Percentiles rank a stretch among this genome's conserved stretches.
phyloP scores from a whole-genome alignment of 1,284 basidiomycete species.

The Tranzscheliella williamsii region DNA sequence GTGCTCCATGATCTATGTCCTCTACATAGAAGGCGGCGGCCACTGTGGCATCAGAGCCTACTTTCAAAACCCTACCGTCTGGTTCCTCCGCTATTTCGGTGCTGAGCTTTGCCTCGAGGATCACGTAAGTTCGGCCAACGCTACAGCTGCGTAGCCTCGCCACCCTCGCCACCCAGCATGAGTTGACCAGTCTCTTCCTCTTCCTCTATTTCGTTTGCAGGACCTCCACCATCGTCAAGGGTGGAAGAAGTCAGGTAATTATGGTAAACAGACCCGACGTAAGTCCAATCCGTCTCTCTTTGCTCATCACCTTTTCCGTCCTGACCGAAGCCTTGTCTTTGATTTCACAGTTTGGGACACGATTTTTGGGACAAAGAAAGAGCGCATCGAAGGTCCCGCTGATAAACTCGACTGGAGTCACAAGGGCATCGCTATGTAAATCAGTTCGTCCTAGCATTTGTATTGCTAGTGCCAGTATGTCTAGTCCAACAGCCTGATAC shows the following conservation, averaged over 20 bases:
- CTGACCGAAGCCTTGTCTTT: too few relatives aligned
- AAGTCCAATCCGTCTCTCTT: too few relatives aligned
- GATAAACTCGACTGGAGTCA: slow-evolving; percentile 25
- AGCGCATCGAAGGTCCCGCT: slow-evolving; percentile 38
- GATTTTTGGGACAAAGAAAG: slow-evolving; percentile 47
- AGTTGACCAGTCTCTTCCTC: too few relatives aligned
- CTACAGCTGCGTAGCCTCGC: too few relatives aligned
- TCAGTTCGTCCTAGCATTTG: too few relatives aligned
- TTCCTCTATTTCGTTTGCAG: too few relatives aligned
- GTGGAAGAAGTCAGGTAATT: slow-evolving; percentile 44
- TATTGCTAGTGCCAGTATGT: too few relatives aligned
- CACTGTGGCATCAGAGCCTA: slow-evolving; percentile 51
- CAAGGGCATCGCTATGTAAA: too few relatives aligned
- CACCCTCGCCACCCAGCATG: too few relatives aligned
- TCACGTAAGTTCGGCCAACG: too few relatives aligned
- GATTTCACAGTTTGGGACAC: slow-evolving; percentile 54
- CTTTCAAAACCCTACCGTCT: slow-evolving; percentile 20
- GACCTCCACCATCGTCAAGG: slow-evolving; percentile 56
- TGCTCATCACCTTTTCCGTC: too few relatives aligned
- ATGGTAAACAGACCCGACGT: slow-evolving; percentile 56
- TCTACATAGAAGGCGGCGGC: slow-evolving; percentile 44
- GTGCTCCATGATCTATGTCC: slow-evolving; percentile 21
- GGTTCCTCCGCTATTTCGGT: slow-evolving; percentile 33
- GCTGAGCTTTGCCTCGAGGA: slow-evolving; percentile 57
- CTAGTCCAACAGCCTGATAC: too few relatives aligned